These are phyloP conservation scores for Paraconiothyrium brasiliense DNA, from an alignment of 2,329 filamentous ascomycete genomes.

Conservation along the genomic window DNA sequence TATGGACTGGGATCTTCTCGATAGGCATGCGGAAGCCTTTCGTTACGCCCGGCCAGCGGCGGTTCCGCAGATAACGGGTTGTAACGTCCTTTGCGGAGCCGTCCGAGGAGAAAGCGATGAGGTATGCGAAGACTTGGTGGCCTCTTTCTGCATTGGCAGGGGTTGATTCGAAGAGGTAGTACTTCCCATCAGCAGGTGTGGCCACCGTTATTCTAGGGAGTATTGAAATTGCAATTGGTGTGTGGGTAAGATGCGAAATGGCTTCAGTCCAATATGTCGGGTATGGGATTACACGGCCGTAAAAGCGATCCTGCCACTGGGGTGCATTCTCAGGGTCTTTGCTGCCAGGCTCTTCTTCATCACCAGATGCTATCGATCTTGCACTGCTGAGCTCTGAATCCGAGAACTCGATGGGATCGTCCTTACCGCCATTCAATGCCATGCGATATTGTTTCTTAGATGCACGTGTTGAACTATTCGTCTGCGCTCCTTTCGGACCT, in stretches of 20 bases:
- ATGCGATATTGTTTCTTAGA: constrained; percentile 19
- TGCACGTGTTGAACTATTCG: constrained; percentile 4
- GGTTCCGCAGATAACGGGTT: constrained; percentile 84
- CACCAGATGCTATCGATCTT: constrained; percentile 57
- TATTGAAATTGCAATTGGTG: constrained; percentile 81
- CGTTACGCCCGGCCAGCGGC: constrained; percentile 85
- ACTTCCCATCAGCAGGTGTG: constrained; percentile 74
- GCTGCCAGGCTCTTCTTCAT: constrained; percentile 60
- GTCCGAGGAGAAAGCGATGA: constrained; percentile 82
- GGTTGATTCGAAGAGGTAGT: constrained; percentile 76
- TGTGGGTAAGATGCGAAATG: constrained; percentile 81
- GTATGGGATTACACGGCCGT: constrained; percentile 80
- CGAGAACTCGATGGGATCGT: constrained; percentile 56
- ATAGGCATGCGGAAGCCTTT: constrained; percentile 82
- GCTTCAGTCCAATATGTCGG: constrained; percentile 96
- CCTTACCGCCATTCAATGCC: constrained; percentile 33
- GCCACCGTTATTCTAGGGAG: constrained; percentile 56
- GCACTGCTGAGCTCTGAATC: constrained; percentile 59
- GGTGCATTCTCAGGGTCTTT: constrained; percentile 55
- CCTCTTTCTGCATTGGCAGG: constrained; percentile 83
- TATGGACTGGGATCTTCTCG: constrained; percentile 83
- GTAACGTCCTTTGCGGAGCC: constrained; percentile 95
- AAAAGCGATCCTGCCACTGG: constrained; percentile 56
- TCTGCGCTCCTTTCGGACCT: constrained; percentile 3
- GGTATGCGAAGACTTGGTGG: constrained; percentile 89